Base-by-base conservation (phyloP, 257 asterid species). In the Henckelia pumila region DNA sequence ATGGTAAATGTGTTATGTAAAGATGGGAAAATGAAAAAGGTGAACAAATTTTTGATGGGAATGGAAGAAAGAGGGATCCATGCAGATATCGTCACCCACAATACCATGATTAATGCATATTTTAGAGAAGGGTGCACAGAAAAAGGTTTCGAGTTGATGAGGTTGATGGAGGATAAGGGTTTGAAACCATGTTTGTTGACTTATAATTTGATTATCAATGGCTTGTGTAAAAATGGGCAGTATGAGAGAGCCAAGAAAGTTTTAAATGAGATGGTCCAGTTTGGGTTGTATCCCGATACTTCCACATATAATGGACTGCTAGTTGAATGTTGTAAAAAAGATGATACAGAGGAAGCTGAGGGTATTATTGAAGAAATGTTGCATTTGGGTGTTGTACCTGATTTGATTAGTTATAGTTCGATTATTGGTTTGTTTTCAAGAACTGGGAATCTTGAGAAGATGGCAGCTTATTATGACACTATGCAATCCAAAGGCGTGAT, bases 1-100 rank as follows among this genome's bases (percentile, higher is more conserved):
- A 87, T 89, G 93, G 89, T 89, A 30, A 87, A 87, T 55, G 91
- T 83, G 44, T 74, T 85, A 8, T 83, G 95, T 71, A 89, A 84
- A 83, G 89, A 80, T 16, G 76, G 78, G 33, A 82, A 87, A 72
- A 78, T 85, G 6, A 84, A 82, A 56, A 62, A 53, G 1, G 86
- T 69, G 7, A 37, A 68, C 57, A 74, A 66, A 6, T 85, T 85
- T 68, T 55, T 85, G 20, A 16, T 28, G 10, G 83, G 80, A 74
- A 87, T 85, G 95, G 93, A 87, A 76, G 70, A 71, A 56, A 79
- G 82, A 67, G 86, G 86, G 73, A 68, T 81, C 13, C 85, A 79
- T 56, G 83, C 86, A 1, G 96, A 89, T 83, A 70, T 70, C 19
- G 95, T 89, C 74, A 87, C 95, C 0, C 82, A 85, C 72, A 89